phyloP scores from a whole-genome alignment of 139 green algal genomes.

The Chlorella sp. region DNA sequence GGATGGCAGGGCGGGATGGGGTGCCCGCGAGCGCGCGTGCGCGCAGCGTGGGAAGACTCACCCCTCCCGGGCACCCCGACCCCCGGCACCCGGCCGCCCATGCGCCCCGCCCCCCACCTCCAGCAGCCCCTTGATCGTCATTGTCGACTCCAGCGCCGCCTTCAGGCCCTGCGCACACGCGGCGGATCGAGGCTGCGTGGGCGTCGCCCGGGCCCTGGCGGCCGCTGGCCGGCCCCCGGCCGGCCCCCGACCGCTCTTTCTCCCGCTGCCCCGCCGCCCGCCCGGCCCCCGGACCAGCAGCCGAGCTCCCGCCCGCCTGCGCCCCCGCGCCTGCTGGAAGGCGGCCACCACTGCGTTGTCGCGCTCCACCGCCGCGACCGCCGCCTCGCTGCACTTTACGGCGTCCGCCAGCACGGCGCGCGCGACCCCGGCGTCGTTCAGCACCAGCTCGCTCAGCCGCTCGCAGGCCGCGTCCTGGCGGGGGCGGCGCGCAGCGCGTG shows the following conservation, averaged over 20 bases:
- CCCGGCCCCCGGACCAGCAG: no score
- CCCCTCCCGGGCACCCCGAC: no score
- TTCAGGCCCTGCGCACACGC: slow-evolving; percentile 53
- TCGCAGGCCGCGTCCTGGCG: slow-evolving; percentile 75
- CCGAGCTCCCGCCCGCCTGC: no score
- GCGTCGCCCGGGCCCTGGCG: not conserved
- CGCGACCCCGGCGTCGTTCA: slow-evolving; percentile 52
- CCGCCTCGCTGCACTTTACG: slow-evolving; percentile 30
- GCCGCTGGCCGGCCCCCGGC: no score
- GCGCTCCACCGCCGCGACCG: slow-evolving; percentile 25
- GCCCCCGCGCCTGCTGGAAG: slow-evolving; percentile 68
- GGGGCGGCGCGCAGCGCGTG: no score
- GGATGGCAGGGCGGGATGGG: no score
- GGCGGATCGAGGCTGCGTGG: not conserved
- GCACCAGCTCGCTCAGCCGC: slow-evolving; percentile 64
- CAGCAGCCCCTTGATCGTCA: slow-evolving; percentile 62
- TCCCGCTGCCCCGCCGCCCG: no score
- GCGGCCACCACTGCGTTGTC: slow-evolving; percentile 29
- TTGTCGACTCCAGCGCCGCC: slow-evolving; percentile 28
- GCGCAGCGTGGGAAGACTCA: no score
- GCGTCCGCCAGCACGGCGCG: slow-evolving; percentile 45
- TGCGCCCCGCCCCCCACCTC: no score
- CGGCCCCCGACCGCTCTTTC: no score
- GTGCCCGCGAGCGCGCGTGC: no score
- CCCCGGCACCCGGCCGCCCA: no score